These are phyloP conservation scores for Croton setiger DNA, from an alignment of 441 rosid genomes.

Conservation along the genomic window DNA sequence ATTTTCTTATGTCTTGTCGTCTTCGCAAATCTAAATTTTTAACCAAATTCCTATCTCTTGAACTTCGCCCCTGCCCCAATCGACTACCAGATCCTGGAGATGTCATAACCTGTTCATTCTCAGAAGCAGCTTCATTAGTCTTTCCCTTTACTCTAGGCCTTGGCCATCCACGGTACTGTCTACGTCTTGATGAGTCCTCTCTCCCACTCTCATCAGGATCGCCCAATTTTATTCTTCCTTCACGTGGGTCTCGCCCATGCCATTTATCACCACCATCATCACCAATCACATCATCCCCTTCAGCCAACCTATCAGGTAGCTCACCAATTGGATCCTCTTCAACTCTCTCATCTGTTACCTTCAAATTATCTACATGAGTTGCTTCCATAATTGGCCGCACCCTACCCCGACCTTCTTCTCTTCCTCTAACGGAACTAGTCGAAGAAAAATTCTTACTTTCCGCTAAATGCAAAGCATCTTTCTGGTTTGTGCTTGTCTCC, in stretches of 20 bases:
- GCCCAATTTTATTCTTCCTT: constrained; percentile 52
- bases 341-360: constrained; percentile 35
- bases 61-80: constrained; percentile 38
- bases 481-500: constrained; percentile 61
- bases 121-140: constrained; percentile 53
- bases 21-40: constrained; percentile 53
- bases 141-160: constrained; percentile 77
- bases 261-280: constrained; percentile 52
- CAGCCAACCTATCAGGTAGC: constrained; percentile 42
- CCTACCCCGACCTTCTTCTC: constrained; percentile 82
- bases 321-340: constrained; percentile 39
- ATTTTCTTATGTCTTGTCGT: constrained; percentile 49
- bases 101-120: constrained; percentile 51
- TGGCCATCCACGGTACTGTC: constrained; percentile 50
- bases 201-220: constrained; percentile 67
- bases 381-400: constrained; percentile 61
- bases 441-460: constrained; percentile 54
- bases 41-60: constrained; percentile 48
- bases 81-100: constrained; percentile 75
- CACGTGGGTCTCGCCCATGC: constrained; percentile 41
- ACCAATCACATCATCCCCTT: constrained; percentile 42
- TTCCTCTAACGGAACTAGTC: constrained; percentile 45
- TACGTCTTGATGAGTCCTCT: constrained; percentile 75
- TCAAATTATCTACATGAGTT: constrained; percentile 43
- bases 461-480: constrained; percentile 49